phyloP scores from a whole-genome alignment of 1,284 basidiomycete genomes.

The Apiotrichum porosum region DNA sequence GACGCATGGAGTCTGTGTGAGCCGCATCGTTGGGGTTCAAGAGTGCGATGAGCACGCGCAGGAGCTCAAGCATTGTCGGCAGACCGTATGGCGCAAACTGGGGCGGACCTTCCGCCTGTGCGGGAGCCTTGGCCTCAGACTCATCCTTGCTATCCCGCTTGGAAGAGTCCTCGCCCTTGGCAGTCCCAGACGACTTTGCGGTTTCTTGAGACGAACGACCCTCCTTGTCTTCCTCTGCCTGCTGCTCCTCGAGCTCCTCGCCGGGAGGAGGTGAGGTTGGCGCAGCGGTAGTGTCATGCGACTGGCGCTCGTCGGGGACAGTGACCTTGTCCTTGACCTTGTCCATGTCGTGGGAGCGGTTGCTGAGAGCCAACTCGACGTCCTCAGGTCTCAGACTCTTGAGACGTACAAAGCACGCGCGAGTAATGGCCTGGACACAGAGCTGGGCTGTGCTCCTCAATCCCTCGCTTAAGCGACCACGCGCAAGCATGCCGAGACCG shows the following conservation, averaged over 20 bases:
- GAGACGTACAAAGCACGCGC: constrained; percentile 73
- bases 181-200: background rate
- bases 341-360: constrained; percentile 21
- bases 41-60: constrained; percentile 90
- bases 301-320: constrained; percentile 6
- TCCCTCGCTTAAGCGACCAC: constrained; percentile 78
- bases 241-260: background rate
- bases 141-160: background rate
- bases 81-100: constrained; percentile 65
- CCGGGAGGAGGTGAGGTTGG: too few relatives aligned
- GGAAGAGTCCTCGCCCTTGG: background rate
- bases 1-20: constrained; percentile 92
- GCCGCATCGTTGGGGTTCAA: constrained; percentile 90
- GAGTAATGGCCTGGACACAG: constrained; percentile 84
- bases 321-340: constrained; percentile 21
- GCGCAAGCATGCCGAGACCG: constrained; percentile 92
- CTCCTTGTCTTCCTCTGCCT: background rate
- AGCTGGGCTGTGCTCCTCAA: constrained; percentile 81
- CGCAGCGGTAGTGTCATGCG: too few relatives aligned
- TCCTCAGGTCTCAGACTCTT: constrained; percentile 53
- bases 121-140: background rate
- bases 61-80: constrained; percentile 85
- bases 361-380: constrained; percentile 33
- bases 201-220: background rate
- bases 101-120: constrained; percentile 5